These are phyloP conservation scores for Kazachstania psychrophila DNA, from an alignment of 805 yeast genomes.

Conservation along the genomic window DNA sequence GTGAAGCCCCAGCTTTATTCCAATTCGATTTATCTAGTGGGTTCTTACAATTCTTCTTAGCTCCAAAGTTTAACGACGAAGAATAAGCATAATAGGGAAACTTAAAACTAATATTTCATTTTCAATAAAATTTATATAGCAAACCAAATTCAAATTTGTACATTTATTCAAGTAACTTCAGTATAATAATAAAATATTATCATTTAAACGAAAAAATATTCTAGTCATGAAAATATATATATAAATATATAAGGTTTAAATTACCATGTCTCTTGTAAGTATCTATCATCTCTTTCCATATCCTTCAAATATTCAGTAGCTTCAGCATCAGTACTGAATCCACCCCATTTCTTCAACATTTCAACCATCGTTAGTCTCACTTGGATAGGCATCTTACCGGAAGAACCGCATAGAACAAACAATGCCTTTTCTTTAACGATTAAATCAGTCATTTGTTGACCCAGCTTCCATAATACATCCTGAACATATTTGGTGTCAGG, in stretches of 20 bases:
- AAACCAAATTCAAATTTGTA: background rate
- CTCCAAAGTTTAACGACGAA: constrained; percentile 95
- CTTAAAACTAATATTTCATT: background rate
- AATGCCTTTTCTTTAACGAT: constrained; percentile 48
- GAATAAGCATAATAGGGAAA: constrained; percentile 34
- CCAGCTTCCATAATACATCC: constrained; percentile 49
- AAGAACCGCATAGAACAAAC: constrained; percentile 82
- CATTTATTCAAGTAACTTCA: background rate
- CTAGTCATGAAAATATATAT: background rate
- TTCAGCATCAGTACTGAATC: constrained; percentile 31
- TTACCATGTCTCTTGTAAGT: constrained; percentile 87
- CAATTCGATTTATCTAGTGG: constrained; percentile 84
- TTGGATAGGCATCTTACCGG: constrained; percentile 89
- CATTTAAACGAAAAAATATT: background rate
- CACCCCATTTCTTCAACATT: constrained; percentile 41
- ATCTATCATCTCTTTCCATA: constrained; percentile 58
- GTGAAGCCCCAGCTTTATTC: constrained; percentile 86
- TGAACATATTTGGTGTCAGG: constrained; percentile 64
- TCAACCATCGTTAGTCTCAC: constrained; percentile 72
- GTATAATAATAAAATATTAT: background rate
- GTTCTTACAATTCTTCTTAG: constrained; percentile 87
- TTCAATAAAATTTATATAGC: too few relatives aligned
- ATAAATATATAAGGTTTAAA: background rate
- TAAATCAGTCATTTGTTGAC: constrained; percentile 41
- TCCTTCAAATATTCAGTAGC: constrained; percentile 44